These are phyloP conservation scores for Penicillium fimorum DNA, from an alignment of 495 filamentous ascomycete species.

Conservation along the genomic window DNA sequence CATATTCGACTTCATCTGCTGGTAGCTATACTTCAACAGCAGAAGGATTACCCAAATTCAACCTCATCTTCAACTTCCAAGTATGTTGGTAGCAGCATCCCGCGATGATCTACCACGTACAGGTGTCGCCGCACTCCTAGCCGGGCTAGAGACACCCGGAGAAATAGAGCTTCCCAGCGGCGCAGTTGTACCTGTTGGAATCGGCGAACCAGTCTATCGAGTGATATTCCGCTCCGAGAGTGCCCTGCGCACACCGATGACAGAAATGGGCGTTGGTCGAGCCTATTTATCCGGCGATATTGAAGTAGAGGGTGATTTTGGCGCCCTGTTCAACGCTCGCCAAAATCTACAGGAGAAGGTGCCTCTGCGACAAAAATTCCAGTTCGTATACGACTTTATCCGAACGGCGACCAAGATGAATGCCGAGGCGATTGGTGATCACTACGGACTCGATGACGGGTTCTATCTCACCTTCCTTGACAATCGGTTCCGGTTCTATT, in stretches of 20 bases:
- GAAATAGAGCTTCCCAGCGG: constrained; percentile 19
- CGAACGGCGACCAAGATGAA: constrained; percentile 17
- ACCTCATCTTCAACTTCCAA: neutral
- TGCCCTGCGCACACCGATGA: constrained; percentile 16
- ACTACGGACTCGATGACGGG: constrained; percentile 19
- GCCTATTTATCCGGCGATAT: constrained; percentile 17
- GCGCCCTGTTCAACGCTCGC: constrained; percentile 11
- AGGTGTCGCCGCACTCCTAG: constrained; percentile 19
- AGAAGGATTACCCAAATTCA: neutral
- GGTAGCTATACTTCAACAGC: neutral
- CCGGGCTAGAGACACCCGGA: constrained; percentile 12
- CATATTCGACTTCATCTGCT: neutral
- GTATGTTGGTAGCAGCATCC: neutral
- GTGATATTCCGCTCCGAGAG: constrained; percentile 12
- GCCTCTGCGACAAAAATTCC: constrained; percentile 15
- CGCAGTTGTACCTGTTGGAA: constrained; percentile 3
- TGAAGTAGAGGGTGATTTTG: constrained; percentile 12
- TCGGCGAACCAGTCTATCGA: constrained; percentile 9
- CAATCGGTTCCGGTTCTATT: constrained; percentile 18
- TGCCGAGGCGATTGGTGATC: constrained; percentile 14
- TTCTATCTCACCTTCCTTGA: constrained; percentile 20
- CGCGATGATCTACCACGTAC: constrained; percentile 13
- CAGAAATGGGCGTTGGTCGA: constrained; percentile 13
- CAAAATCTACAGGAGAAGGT: constrained; percentile 9
- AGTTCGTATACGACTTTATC: constrained; percentile 19